Conservation (phyloP, 108 stramenopile genomes). For the Asterionellopsis glacialis region DNA sequence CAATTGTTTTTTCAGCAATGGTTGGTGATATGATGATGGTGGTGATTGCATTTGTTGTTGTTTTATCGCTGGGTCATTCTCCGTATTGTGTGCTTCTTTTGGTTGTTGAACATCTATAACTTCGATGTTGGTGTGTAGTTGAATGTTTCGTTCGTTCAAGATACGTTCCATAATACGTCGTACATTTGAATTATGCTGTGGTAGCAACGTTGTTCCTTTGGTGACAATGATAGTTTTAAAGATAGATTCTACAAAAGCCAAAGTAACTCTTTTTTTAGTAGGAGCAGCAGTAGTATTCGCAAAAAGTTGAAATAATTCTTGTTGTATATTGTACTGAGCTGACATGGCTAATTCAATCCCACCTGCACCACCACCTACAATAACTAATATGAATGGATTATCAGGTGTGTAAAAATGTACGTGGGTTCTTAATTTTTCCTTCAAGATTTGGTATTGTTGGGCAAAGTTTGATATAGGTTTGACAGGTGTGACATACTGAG, state of each 20-base stretch:
- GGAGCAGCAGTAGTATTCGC: too few relatives aligned
- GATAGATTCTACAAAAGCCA: neutral
- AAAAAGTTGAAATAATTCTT: neutral
- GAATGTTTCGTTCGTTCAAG: constrained; percentile 31
- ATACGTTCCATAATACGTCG: constrained; percentile 39
- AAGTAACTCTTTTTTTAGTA: neutral
- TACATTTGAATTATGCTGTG: constrained; percentile 37
- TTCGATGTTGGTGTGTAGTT: constrained; percentile 18
- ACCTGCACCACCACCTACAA: constrained; percentile 71
- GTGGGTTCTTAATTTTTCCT: constrained; percentile 28
- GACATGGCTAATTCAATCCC: constrained; percentile 49
- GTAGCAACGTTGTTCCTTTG: constrained; percentile 27
- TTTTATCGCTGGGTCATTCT: neutral
- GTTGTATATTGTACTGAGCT: constrained; percentile 35
- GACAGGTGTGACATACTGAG: constrained; percentile 50
- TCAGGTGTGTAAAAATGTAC: constrained; percentile 4
- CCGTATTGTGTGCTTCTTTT: neutral
- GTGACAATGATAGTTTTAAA: constrained; percentile 31
- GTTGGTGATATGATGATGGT: neutral
- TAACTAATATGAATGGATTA: constrained; percentile 10
- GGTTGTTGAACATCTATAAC: constrained; percentile 23
- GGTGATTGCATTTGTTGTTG: neutral
- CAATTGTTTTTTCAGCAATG: constrained; percentile 8
- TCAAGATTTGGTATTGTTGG: constrained; percentile 4
- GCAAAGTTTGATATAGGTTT: constrained; percentile 71